These are phyloP conservation scores for Mangifera indica DNA, from an alignment of 345 rosid genomes.

Conservation along the genomic window DNA sequence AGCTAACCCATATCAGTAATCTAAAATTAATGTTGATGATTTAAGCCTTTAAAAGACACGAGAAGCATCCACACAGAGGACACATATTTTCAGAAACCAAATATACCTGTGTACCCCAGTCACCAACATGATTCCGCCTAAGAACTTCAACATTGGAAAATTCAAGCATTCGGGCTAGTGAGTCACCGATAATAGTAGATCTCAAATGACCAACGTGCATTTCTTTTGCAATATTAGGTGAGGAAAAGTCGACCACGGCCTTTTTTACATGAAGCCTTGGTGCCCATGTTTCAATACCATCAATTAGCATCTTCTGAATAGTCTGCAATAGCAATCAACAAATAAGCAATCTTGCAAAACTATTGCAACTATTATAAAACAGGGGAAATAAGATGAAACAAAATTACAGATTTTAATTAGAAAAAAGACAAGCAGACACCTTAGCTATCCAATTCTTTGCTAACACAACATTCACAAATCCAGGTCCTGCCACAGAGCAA, in stretches of 20 bases:
- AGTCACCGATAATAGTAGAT: slow-evolving; percentile 95
- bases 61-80: not conserved
- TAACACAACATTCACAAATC: slow-evolving; percentile 76
- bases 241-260: slow-evolving; percentile 96
- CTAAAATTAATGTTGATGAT: not conserved
- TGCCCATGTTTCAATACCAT: slow-evolving; percentile 87
- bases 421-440: slow-evolving; percentile 41
- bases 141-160: slow-evolving; percentile 86
- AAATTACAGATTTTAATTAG: not conserved
- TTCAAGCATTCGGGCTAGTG: slow-evolving; percentile 91
- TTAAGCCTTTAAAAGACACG: not conserved
- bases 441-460: slow-evolving; percentile 81
- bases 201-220: slow-evolving; percentile 99
- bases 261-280: slow-evolving; percentile 60
- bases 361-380: slow-evolving; percentile 3
- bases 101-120: slow-evolving; percentile 98
- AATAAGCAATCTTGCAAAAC: slow-evolving; percentile 10
- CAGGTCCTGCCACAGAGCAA: slow-evolving; percentile 89
- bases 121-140: slow-evolving; percentile 98
- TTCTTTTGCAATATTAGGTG: slow-evolving; percentile 99
- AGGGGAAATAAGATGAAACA: not conserved
- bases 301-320: slow-evolving; percentile 74
- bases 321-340: slow-evolving; percentile 43
- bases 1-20: not conserved
- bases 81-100: slow-evolving; percentile 4